phyloP scores from a whole-genome alignment of 2,329 filamentous ascomycete species.

The Fusarium sp. region DNA sequence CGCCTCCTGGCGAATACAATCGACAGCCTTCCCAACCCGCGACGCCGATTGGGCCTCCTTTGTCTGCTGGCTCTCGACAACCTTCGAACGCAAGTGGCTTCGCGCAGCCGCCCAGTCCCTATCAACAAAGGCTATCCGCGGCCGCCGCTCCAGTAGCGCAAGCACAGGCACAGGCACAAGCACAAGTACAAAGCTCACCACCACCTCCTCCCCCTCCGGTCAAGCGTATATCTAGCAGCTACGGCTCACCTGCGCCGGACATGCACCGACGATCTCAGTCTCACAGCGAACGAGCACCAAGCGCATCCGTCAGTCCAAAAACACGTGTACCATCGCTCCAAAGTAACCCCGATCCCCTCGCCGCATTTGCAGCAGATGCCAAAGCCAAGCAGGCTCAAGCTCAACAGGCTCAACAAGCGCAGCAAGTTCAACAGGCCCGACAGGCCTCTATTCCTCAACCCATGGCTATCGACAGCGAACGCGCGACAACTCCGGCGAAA shows the following conservation, averaged over 20 bases:
- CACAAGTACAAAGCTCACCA: slow-evolving; percentile 50
- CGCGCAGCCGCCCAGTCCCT: slow-evolving; percentile 69
- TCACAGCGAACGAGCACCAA: slow-evolving; percentile 74
- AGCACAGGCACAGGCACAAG: slow-evolving; percentile 44
- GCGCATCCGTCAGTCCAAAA: slow-evolving; percentile 83
- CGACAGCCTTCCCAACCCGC: slow-evolving; percentile 67
- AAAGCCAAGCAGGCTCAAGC: slow-evolving; percentile 31
- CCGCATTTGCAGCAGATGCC: slow-evolving; percentile 44
- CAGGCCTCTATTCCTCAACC: slow-evolving; percentile 39
- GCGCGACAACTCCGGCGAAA: slow-evolving; percentile 54
- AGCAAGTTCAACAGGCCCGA: slow-evolving; percentile 15
- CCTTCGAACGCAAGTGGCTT: slow-evolving; percentile 55
- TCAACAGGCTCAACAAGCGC: slow-evolving; percentile 10
- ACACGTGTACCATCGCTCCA: slow-evolving; percentile 70
- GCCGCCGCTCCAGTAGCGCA: slow-evolving; percentile 45
- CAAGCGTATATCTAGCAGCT: slow-evolving; percentile 58
- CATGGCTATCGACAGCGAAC: slow-evolving; percentile 47
- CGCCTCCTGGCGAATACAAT: slow-evolving; percentile 56
- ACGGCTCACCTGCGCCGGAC: slow-evolving; percentile 58
- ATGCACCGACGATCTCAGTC: slow-evolving; percentile 63
- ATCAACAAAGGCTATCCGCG: slow-evolving; percentile 62
- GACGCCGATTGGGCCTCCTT: slow-evolving; percentile 64
- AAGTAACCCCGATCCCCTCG: slow-evolving; percentile 54
- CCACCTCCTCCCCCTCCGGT: slow-evolving; percentile 51
- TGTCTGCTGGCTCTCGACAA: slow-evolving; percentile 58